A percentile compares a stretch with the other conserved stretches of the same genome.
Evolutionary conservation across 148 eudicot species (phyloP).

Genomic region (Rhododendron ovatum): DNA sequence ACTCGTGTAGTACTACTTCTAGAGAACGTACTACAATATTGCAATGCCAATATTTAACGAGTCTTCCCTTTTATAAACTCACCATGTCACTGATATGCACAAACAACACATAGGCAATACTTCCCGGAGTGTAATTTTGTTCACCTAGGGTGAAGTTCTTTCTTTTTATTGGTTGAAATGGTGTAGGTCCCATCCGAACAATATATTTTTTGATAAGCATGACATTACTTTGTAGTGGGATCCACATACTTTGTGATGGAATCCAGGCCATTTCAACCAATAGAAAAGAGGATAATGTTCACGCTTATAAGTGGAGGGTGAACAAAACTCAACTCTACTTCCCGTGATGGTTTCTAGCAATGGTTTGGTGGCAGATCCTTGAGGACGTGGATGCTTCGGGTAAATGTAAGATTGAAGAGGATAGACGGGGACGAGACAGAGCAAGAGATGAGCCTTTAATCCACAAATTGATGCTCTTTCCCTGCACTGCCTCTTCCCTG

Average conservation of each 20-base stretch:
- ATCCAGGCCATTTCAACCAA: no score
- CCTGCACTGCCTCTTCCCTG: slow-evolving; percentile 18
- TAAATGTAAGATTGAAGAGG: neutral
- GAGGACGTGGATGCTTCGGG: neutral
- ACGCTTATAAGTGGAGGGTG: no score
- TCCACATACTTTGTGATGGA: no score
- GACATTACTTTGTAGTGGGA: no score
- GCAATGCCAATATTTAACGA: neutral
- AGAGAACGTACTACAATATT: neutral
- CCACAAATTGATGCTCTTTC: neutral
- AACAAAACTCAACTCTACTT: neutral
- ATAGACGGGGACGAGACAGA: slow-evolving; percentile 9
- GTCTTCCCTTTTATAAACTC: neutral
- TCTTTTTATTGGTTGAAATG: no score
- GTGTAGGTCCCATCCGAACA: no score
- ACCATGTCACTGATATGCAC: neutral
- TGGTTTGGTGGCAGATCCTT: neutral
- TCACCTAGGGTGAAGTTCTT: no score
- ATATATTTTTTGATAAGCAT: no score
- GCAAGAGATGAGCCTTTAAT: slow-evolving; percentile 5
- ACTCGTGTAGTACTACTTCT: neutral
- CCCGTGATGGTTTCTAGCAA: neutral
- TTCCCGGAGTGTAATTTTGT: no score
- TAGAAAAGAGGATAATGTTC: no score
- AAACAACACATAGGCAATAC: neutral